Evolutionary conservation across 2,329 filamentous ascomycete genomes (phyloP).

Genomic region (Bipolaris zeicola): DNA sequence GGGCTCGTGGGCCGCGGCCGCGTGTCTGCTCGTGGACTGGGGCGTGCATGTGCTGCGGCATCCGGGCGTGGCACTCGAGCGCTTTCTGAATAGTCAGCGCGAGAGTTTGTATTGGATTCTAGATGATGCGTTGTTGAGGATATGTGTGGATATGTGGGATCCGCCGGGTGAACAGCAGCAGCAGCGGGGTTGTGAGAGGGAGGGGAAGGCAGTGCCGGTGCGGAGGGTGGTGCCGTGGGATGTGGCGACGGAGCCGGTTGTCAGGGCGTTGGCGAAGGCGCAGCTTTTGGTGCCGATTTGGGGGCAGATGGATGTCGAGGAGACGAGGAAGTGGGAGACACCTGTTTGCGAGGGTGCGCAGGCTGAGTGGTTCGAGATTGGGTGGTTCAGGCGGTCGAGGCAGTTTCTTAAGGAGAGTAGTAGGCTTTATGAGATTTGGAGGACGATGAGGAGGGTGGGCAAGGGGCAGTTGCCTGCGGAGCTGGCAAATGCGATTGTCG

Average conservation of each 20-base stretch:
- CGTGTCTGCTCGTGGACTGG: constrained; percentile 16
- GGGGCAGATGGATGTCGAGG: constrained; percentile 10
- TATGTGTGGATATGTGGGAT: constrained; percentile 22
- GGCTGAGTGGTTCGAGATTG: constrained; percentile 1
- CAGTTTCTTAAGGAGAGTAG: constrained; percentile 16
- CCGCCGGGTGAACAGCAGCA: background rate
- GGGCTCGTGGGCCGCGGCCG: constrained; percentile 11
- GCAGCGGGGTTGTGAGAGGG: no score
- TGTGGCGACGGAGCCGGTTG: constrained; percentile 7
- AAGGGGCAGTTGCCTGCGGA: constrained; percentile 18
- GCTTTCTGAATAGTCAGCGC: constrained; percentile 20
- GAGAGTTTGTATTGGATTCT: constrained; percentile 23
- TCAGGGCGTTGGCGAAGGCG: constrained; percentile 1
- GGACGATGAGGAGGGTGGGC: constrained; percentile 14
- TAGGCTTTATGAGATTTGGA: constrained; percentile 19
- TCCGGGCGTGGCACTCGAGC: constrained; percentile 9
- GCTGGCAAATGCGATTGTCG: constrained; percentile 12
- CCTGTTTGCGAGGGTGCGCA: background rate
- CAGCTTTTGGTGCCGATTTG: constrained; percentile 6
- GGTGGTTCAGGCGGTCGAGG: constrained; percentile 15
- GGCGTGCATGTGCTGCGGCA: constrained; percentile 13
- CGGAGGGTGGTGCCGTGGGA: constrained; percentile 5
- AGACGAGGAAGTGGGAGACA: constrained; percentile 2
- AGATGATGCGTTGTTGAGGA: constrained; percentile 21
- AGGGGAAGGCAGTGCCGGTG: no score